Conservation (phyloP, 495 filamentous ascomycete species). For the Lasiosphaeria miniovina region DNA sequence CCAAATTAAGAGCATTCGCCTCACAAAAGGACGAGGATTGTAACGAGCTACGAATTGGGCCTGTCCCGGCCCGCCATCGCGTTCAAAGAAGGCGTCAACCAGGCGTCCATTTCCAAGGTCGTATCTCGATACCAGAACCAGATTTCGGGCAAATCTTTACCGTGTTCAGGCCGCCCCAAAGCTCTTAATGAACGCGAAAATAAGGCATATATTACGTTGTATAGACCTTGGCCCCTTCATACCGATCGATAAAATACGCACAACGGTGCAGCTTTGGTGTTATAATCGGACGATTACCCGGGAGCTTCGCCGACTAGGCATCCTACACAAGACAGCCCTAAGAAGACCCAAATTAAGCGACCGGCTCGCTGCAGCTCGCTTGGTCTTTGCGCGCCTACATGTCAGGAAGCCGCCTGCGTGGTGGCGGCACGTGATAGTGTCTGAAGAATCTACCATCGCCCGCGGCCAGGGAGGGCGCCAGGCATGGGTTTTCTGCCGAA, state of each 20-base stretch:
- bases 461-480: slow-evolving; percentile 3
- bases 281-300: slow-evolving; percentile 2
- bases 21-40: too few species aligned
- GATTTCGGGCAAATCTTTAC: too few species aligned
- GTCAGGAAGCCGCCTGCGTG: neutral
- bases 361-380: neutral
- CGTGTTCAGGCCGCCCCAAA: too few species aligned
- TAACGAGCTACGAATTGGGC: too few species aligned
- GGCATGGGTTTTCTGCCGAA: slow-evolving; percentile 4
- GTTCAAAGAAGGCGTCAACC: too few species aligned
- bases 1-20: too few species aligned
- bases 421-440: slow-evolving; percentile 8
- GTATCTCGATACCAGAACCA: too few species aligned
- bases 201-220: too few species aligned
- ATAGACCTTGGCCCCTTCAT: too few species aligned
- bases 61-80: too few species aligned
- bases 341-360: slow-evolving; percentile 7
- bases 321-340: slow-evolving; percentile 1
- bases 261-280: neutral
- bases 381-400: slow-evolving; percentile 2
- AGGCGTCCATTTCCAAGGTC: too few species aligned
- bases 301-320: slow-evolving; percentile 5
- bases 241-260: neutral
- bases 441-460: slow-evolving; percentile 8
- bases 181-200: too few species aligned